Evolutionary conservation across 1,139 yeast species (phyloP).

Genomic region (Taphrina populina): DNA sequence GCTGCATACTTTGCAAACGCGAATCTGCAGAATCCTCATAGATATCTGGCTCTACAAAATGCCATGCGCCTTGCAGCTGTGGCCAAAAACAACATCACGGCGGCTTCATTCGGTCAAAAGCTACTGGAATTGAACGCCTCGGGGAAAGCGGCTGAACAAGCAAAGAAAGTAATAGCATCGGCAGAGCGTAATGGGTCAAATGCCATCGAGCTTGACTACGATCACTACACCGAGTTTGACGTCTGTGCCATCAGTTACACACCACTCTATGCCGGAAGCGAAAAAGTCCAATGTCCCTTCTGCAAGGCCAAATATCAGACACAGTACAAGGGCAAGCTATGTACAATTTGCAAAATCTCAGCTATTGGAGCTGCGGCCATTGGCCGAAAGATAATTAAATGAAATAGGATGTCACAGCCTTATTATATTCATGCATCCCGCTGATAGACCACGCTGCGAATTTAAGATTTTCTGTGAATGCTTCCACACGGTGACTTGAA

Average conservation of each 20-base stretch:
- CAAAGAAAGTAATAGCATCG: constrained; percentile 72
- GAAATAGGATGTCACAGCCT: neutral
- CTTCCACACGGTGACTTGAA: too few species aligned
- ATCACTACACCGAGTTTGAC: constrained; percentile 82
- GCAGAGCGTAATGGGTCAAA: constrained; percentile 81
- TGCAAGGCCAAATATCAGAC: constrained; percentile 86
- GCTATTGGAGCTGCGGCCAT: constrained; percentile 93
- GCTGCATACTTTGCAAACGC: constrained; percentile 94
- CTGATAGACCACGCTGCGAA: too few species aligned
- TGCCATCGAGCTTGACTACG: constrained; percentile 86
- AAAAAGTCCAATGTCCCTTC: constrained; percentile 72
- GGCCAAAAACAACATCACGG: constrained; percentile 80
- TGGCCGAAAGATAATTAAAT: constrained; percentile 49
- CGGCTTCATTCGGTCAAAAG: constrained; percentile 85
- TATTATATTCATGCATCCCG: too few species aligned
- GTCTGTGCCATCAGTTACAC: constrained; percentile 84
- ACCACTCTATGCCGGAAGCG: constrained; percentile 80
- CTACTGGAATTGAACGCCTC: constrained; percentile 64
- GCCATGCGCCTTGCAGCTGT: constrained; percentile 93
- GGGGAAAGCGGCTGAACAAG: constrained; percentile 80
- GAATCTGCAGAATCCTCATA: constrained; percentile 76
- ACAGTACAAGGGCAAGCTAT: constrained; percentile 72
- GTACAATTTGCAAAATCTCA: constrained; percentile 73
- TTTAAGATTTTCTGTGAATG: too few species aligned
- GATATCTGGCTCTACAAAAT: constrained; percentile 83